Evolutionary conservation across 2,329 filamentous ascomycete species (phyloP), one percentile per base, ranked within the genome.

Genomic region (Diplocarpon mali): DNA sequence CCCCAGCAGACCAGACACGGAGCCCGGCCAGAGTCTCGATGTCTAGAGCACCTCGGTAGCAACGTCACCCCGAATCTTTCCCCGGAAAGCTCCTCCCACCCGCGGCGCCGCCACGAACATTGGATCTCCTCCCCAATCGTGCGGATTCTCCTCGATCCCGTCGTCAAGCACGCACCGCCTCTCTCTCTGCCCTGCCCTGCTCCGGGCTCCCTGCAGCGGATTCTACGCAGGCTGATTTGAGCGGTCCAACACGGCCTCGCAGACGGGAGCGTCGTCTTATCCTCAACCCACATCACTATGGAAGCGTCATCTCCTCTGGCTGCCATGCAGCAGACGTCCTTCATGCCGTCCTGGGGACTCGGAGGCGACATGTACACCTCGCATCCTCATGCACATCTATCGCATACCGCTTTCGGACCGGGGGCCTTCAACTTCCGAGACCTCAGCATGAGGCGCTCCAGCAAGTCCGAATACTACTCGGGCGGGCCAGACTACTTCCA

Each of bases 231-330:
- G 17, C 11, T 35, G 46, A 56, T 52, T n/a, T 53, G 49, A 45
- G 37, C 44, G 44, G 41, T 30, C 49, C 42, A 20, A 47, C 46
- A 46, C 46, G n/a, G 12, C 30, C 17, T 34, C 17, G 4, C 37
- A 40, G 4, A 36, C 45, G 42, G 44, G 35, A 44, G 29, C 35
- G 40, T 32, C 44, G 15, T 14, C 20, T 36, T 32, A 35, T 35
- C 24, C 9, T 12, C 30, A 32, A n/a, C n/a, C 40, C 31, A 35
- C 40, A 51, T 54, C 56, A 69, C 40, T 60, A 95, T 96, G 87
- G 88, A 95, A 68, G 82, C 85, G 53, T 95, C 90, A 36, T 96
- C 92, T 58, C 92, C 92, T 38, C 69, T 96, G 62, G 90, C 90
- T 65, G 88, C 90, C 46, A 85, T 96, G 81, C 87, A 88, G 69